Evolutionary conservation across 768 basidiomycete genomes (phyloP).

Genomic region (Collybia nuda): DNA sequence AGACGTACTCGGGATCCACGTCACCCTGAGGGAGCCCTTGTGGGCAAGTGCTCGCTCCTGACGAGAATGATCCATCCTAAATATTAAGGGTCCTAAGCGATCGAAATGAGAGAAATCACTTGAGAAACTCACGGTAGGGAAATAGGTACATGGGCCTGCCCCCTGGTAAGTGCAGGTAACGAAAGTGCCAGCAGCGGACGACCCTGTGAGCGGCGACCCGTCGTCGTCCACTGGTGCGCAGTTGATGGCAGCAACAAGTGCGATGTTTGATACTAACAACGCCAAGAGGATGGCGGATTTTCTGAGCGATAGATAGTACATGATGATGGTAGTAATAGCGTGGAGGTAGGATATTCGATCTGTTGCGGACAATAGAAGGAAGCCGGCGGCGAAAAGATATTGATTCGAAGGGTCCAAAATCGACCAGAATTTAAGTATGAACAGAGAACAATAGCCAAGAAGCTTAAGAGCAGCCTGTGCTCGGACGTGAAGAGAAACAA

Average conservation of each 20-base stretch:
- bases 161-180: constrained; percentile 14
- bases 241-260: constrained; percentile 3
- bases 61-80: constrained; percentile 11
- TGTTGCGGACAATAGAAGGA: too few species aligned
- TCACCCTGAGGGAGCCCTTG: constrained; percentile 1
- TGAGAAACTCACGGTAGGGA: constrained; percentile 6
- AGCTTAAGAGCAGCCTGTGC: too few species aligned
- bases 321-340: too few species aligned
- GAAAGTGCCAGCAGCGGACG: constrained; percentile 2
- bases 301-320: not conserved
- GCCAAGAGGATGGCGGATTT: not conserved
- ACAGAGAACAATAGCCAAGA: too few species aligned
- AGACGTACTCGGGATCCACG: not conserved
- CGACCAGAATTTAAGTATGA: too few species aligned
- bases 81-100: not conserved
- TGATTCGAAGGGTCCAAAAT: too few species aligned
- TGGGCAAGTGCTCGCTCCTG: constrained; percentile 3
- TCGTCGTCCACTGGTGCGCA: constrained; percentile 11
- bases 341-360: too few species aligned
- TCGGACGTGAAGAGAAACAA: too few species aligned
- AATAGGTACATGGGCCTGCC: constrained; percentile 12
- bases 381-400: too few species aligned
- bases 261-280: not conserved
- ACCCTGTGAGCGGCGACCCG: constrained; percentile 8
- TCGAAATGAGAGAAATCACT: not conserved